Base-by-base conservation (phyloP, 176 grass and related monocot species). In the Saccharum officinarum region DNA sequence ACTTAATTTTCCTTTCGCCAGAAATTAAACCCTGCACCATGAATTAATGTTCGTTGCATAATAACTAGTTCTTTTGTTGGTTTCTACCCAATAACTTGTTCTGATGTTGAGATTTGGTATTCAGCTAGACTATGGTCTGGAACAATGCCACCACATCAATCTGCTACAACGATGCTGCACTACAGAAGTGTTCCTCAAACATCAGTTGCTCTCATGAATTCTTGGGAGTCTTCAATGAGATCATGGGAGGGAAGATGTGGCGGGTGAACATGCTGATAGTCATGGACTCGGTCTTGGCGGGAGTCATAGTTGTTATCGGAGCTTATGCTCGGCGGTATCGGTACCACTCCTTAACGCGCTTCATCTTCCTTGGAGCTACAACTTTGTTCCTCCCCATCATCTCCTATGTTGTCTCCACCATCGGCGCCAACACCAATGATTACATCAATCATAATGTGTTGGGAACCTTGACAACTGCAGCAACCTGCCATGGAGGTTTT, bases 281-380 rank as follows among this genome's bases (percentile, higher is more conserved):
- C 11, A 4, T 40, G 5, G 59, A 60, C 12, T 54, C 34, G 20
- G 2, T 69, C 64, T 23, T 81, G 11, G 64, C 20, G 6, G 81
- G 54, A 23, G 37, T 81, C 69, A 66, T 87, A 8, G 78, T 75
- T 17, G 45, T 2, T 0, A 75, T 81, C 11, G 78, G 60, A 0
- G 34, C 61, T 5, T 81, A 67, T 6, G 60, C n/a, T 0, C 76
- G 4, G 6, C 38, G 39, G 7, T 73, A 73, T 9, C 69, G 69
- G 1, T 40, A 34, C 55, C 69, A 45, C 15, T 6, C 59, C 10
- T 57, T 81, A 2, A 18, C 46, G 12, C 60, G 77, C 3, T 66
- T 67, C 70, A 39, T 87, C 17, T 87, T 34, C 18, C n/a, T n/a
- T 7, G 85, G 57, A n/a, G 77, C 85, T 11, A 54, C 10, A 10